Base-by-base conservation (phyloP, 441 rosid species). In the Cnidoscolus chayamansa region DNA sequence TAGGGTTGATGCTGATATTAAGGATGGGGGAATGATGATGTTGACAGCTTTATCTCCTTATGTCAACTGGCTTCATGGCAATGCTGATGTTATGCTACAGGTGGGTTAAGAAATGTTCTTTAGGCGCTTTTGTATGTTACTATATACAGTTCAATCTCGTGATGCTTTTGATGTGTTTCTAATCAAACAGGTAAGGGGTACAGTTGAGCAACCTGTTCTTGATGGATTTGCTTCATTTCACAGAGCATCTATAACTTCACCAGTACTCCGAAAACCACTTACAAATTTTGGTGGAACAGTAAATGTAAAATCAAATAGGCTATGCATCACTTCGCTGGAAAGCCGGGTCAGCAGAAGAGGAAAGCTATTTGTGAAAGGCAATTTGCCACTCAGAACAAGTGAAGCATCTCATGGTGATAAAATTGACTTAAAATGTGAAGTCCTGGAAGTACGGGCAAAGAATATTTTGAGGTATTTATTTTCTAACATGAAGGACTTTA, bases 21-120 rank as follows among this genome's bases (percentile, higher is more conserved):
- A 91, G 86, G 99, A 96, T 85, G 98, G 99, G 48, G 99, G 98
- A 70, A 96, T 96, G 99, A 93, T 90, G 90, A 79, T 96, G 82
- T 82, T 96, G 78, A 91, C 98, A 61, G 97, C 99, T 80, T 84
- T 96, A 75, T 93, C 97, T 78, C 99, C 99, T 59, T 84, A 93
- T 81, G 97, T 88, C 63, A 84, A 84, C 63, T 96, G 99, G 99
- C 96, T 96, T 77, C 91, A 91, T 77, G 99, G 99, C 72, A 91
- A 82, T 87, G 99, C 99, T 73, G 99, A 96, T 77, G 82, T 96
- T 75, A 87, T 87, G 81, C 98, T 96, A 81, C 97, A 91, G 96
- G 99, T 93, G 72, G 0, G 80, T 70, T 64, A 51, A 63, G 61
- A 65, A 72, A 54, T 72, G n/a, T 19, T 32, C 11, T 43, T 40